These are phyloP conservation scores for Gossypium australe DNA, from an alignment of 345 rosid species.

Conservation along the genomic window DNA sequence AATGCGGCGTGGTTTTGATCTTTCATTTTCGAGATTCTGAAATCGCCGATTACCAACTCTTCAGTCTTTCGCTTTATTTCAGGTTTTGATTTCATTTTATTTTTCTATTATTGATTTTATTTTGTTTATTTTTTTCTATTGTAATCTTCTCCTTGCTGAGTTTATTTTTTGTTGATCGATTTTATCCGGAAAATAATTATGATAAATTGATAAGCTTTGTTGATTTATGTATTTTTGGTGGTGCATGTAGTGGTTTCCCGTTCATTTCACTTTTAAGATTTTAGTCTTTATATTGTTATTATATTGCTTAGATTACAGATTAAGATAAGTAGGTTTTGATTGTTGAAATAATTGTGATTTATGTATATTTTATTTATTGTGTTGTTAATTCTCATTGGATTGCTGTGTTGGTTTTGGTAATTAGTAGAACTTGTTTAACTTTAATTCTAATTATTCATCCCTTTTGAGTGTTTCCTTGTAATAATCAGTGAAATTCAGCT, in stretches of 20 bases:
- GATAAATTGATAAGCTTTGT: not conserved
- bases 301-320: not conserved
- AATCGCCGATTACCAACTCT: not conserved
- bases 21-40: not conserved
- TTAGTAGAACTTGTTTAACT: not conserved
- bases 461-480: not conserved
- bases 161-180: not conserved
- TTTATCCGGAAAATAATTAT: too few relatives aligned
- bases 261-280: not conserved
- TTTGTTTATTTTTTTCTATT: not conserved
- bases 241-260: not conserved
- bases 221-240: not conserved
- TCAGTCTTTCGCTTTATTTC: too few relatives aligned
- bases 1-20: not conserved
- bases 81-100: not conserved
- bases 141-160: not conserved
- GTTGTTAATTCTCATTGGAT: not conserved
- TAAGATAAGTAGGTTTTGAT: too few relatives aligned
- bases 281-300: not conserved
- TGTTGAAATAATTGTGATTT: not conserved
- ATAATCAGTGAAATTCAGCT: not conserved
- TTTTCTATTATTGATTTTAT: not conserved
- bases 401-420: not conserved
- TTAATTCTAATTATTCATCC: not conserved
- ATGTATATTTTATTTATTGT: not conserved